Evolutionary conservation across 768 basidiomycete species (phyloP).

Genomic region (Russula sp.): DNA sequence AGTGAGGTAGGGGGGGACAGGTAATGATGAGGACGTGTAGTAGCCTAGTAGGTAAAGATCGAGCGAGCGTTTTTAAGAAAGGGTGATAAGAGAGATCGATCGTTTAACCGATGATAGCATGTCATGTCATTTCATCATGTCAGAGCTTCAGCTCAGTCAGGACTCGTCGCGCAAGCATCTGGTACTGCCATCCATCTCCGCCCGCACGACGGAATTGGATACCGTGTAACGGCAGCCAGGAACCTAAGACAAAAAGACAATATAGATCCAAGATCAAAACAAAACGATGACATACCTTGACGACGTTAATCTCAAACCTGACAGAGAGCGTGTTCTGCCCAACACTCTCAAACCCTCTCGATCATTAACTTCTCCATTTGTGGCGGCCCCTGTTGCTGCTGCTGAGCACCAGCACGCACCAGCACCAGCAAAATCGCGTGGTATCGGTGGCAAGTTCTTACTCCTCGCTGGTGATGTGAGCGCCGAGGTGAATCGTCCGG

Average conservation of each 20-base stretch:
- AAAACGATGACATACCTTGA: constrained; percentile 71
- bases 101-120: not conserved
- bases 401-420: constrained; percentile 25
- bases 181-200: constrained; percentile 96
- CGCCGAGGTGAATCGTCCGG: constrained; percentile 34
- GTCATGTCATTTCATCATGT: constrained; percentile 15
- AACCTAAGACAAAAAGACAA: constrained; percentile 50
- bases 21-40: not conserved
- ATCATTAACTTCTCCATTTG: constrained; percentile 54
- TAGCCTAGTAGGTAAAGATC: not conserved
- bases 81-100: too few species aligned
- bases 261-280: constrained; percentile 32
- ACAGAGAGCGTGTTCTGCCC: constrained; percentile 81
- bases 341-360: constrained; percentile 66
- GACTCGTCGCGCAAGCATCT: constrained; percentile 88
- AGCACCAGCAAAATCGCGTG: constrained; percentile 53
- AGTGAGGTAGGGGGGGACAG: not conserved
- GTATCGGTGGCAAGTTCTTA: constrained; percentile 76
- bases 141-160: constrained; percentile 84
- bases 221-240: constrained; percentile 92
- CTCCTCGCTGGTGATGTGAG: constrained; percentile 52
- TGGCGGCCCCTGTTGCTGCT: constrained; percentile 31
- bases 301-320: constrained; percentile 94
- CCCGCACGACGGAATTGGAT: constrained; percentile 90
- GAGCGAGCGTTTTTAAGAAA: not conserved